Evolutionary conservation across 192 early-diverging fungal species (phyloP), one percentile per base, ranked within the genome.

Genomic region (Podila clonocystis): DNA sequence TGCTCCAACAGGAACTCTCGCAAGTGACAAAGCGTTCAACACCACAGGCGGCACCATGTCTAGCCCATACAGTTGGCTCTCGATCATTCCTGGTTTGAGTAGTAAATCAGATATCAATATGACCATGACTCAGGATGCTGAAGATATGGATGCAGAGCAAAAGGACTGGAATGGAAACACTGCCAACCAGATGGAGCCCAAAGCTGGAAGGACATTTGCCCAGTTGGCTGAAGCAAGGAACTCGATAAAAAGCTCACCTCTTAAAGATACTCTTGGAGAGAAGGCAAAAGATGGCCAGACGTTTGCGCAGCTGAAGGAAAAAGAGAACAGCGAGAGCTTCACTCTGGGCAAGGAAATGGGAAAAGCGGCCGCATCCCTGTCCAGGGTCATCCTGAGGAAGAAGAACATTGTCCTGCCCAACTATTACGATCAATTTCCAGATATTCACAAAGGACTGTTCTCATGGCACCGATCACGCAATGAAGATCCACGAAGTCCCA

Each of bases 341-440:
- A 67, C 22, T 60, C 4, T 72, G 9, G 65, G 19, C 59, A 72
- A 79, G 31, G 75, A 73, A 12, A 62, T 63, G 3, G 62, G 75
- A 3, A 79, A 63, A n/a, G 75, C 75, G 0, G 60, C 57, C 12
- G 70, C 70, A 0, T 72, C 77, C 0, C 66, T 80, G 13, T 73
- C 77, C 4, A 80, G 73, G 30, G 77, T 73, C 26, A 68, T 80
- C 20, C 29, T 79, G 38, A 67, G 49, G 34, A 80, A 73, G 62
- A 80, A 73, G 28, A 80, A 80, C 31, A 59, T 80, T 1, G 62
- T 80, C 11, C 30, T 80, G n/a, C 77, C 77, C 22, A 57, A 78
- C 20, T 78, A 78, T 34, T 78, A 78, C 38, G 75, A 78, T 31
- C 75, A 78, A 50, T 78, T 71, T 48, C 75, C 75, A 5, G 75